Base-by-base conservation (phyloP, 2,329 filamentous ascomycete genomes). In the Calonectria pteridis region DNA sequence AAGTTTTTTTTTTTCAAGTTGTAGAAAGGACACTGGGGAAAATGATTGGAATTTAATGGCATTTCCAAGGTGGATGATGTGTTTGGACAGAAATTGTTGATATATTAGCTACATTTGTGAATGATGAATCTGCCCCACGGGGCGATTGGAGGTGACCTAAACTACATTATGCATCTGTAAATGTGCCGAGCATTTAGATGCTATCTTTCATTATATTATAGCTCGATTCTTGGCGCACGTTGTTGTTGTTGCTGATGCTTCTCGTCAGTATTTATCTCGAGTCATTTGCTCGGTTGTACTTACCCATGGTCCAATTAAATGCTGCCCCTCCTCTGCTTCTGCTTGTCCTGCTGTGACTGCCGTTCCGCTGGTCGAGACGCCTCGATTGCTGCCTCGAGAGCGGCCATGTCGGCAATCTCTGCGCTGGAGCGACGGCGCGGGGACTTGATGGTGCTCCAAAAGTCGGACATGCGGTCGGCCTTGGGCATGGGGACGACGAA, bases 401-500 rank as follows among this genome's bases (percentile, higher is more conserved):
- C 67, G 6, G 37, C 63, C 14, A 77, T 59, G 29, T 71, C 72
- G 35, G 70, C 75, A 23, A 73, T 64, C 46, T 76, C 74, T 3
- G 74, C 53, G 50, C 71, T 71, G 46, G 77, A 72, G n/a, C 73
- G 73, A 6, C 78, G 75, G 46, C 76, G 78, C 14, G 77, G 70
- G 23, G 75, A 77, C 14, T 67, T 63, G 7, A 76, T 50, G 40
- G 75, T 77, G 11, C 58, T 69, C 55, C 73, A 79, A 33, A 76
- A 68, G 51, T 58, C 67, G 20, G 68, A n/a, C 33, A 76, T 35
- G 37, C 59, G 62, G 2, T 70, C 67, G 18, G 59, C 46, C 40
- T 20, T 67, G 18, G 75, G 76, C 33, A 78, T 59, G 46, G 78
- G 77, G 58, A 76, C 74, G 50, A 74, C 58, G 18, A 79, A 79